Evolutionary conservation across 768 basidiomycete species (phyloP), one percentile per base, ranked within the genome.

Genomic region (Cantharellus anzutake): DNA sequence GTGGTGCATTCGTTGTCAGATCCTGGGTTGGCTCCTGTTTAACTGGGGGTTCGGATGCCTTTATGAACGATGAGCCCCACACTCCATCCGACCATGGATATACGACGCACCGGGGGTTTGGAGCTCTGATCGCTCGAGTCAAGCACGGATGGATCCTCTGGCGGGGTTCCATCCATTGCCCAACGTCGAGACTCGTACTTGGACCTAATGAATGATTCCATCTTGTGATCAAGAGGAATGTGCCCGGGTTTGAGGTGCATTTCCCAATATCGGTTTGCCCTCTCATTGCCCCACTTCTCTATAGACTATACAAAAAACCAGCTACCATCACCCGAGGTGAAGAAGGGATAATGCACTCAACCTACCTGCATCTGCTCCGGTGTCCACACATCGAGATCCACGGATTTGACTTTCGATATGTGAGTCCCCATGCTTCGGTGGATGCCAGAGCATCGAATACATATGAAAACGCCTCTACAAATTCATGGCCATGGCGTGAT

Each of bases 351-450:
- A 38, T 57, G 4, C 7, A 3, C 39, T 20, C 1, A 38, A 64
- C 78, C 62, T 65, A 91, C 92, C 73, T 83, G 81, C 86, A 99
- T 93, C 73, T 99, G 94, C 63, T 97, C 92, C 2, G 90, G 89
- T 4, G 90, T 94, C 94, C 94, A 99, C 16, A 86, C 80, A 66
- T 99, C 94, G 59, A 99, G 81, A 72, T 99, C 94, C 59, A 99
- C 88, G 2, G 91, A 94, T 68, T 96, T 96, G 69, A 99, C 87
- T 68, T 86, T 88, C 72, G 86, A 88, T 70, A 98, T 96, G 71
- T 99, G 94, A 0, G 94, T 97, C 61, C 94, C 94, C 90, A 99
- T 92, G 44, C 89, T 85, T 50, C 94, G 83, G 71, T 99, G 94
- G 60, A 97, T 87, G 38, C 94, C 94, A 11, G 93, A 97, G 72